Percentiles rank a stretch among this genome's conserved stretches.
These are phyloP conservation scores for Mimosa pudica DNA, from an alignment of 306 rosid species.

Conservation along the genomic window DNA sequence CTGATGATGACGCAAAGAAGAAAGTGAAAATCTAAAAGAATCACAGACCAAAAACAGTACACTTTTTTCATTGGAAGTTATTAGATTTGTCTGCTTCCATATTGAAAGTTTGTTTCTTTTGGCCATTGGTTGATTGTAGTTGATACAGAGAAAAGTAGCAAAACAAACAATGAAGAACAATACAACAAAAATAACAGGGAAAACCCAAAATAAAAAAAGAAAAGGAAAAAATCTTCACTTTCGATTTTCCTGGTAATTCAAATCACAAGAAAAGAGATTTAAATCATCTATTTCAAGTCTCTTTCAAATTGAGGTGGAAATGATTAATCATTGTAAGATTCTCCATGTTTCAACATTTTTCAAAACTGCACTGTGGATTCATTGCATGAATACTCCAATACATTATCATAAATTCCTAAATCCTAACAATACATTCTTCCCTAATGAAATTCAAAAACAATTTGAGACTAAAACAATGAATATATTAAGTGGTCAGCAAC, in stretches of 20 bases:
- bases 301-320: background rate
- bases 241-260: background rate
- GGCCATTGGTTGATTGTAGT: background rate
- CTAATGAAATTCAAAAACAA: no score
- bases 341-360: background rate
- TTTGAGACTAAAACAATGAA: no score
- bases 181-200: background rate
- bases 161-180: background rate
- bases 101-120: background rate
- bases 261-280: background rate
- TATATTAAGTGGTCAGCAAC: no score
- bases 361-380: no score
- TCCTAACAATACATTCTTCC: no score
- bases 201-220: no score
- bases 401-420: no score
- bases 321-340: background rate
- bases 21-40: no score
- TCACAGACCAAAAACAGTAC: no score
- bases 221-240: slow-evolving; percentile 4
- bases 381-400: no score
- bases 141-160: background rate
- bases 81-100: background rate
- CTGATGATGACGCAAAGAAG: no score
- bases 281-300: background rate
- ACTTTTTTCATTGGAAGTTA: no score